These are phyloP conservation scores for Daldinia childiae DNA, from an alignment of 495 filamentous ascomycete species.

Conservation along the genomic window DNA sequence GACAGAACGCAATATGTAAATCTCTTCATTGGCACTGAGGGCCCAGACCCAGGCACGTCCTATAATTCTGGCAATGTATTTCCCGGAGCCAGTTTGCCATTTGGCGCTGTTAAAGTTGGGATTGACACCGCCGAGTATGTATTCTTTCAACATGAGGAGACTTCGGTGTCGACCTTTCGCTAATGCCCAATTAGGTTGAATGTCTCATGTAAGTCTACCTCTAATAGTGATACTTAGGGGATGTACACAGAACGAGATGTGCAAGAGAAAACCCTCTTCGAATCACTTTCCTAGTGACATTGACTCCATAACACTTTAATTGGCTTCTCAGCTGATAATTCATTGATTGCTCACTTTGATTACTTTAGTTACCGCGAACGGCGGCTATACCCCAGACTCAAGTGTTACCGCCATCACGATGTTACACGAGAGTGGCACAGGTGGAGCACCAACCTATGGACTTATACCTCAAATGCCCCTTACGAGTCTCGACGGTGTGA, in stretches of 20 bases:
- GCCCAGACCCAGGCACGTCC: constrained; percentile 15
- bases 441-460: constrained; percentile 76
- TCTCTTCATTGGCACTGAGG: constrained; percentile 40
- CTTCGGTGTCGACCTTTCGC: constrained; percentile 35
- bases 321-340: not conserved
- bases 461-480: constrained; percentile 72
- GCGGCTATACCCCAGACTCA: constrained; percentile 64
- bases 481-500: constrained; percentile 52
- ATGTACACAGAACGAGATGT: not conserved
- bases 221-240: not conserved
- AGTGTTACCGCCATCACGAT: constrained; percentile 72
- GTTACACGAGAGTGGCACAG: constrained; percentile 78
- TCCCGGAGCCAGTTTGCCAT: constrained; percentile 69
- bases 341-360: not conserved
- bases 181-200: constrained; percentile 49
- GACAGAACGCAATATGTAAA: constrained; percentile 41
- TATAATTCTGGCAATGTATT: constrained; percentile 70
- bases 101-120: constrained; percentile 74
- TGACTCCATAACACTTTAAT: too few species aligned
- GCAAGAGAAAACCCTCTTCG: not conserved
- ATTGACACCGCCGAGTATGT: constrained; percentile 58
- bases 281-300: too few species aligned
- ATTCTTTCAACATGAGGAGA: not conserved
- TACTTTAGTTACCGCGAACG: constrained; percentile 25
- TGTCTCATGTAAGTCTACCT: constrained; percentile 26